Base-by-base conservation (phyloP, 2,329 filamentous ascomycete genomes). In the Fulvia fulva region DNA sequence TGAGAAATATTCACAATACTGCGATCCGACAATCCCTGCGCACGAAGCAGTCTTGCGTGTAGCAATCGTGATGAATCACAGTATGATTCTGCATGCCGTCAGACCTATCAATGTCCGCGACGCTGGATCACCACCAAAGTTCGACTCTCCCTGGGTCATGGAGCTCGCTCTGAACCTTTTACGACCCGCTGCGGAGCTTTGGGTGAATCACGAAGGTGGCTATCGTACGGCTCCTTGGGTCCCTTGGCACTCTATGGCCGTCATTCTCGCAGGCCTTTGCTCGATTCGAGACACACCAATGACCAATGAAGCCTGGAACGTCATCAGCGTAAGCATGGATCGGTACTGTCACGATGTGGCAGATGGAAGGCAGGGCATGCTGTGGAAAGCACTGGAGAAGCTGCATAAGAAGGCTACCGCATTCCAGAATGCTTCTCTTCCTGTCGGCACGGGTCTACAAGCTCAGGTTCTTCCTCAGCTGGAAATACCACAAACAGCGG, bases 381-480 rank as follows among this genome's bases (percentile, higher is more conserved):
- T 84, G 6, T 83, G 81, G 81, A 71, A 77, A 34, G 81, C 81
- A 1, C 78, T 83, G 30, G 78, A 77, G 63, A 83, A 81, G 66
- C 69, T 83, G 6, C 73, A 81, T 58, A 78, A 76, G 61, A 80
- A 78, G 66, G 81, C 81, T 1, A 55, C 28, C 4, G 65, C 67
- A 2, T 70, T 69, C 53, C 60, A 67, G 14, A 58, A 68, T n/a
- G 14, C 34, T 41, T n/a, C 16, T 14, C 34, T 16, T 16, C 11
- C 34, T 41, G 34, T 41, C 34, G 14, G n/a, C 12, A 41, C 34
- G 34, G 2, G 6, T 6, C 14, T n/a, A 16, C 12, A 2, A 16
- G 5, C 7, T 5, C 34, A 16, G 16, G 5, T 16, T 41, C 34
- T 7, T 16, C 9, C 34, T 12, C 34, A 37, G 14, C 34, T 12